These are phyloP conservation scores for Trichoderma endophyticum DNA, from an alignment of 2,329 filamentous ascomycete species.

Conservation along the genomic window DNA sequence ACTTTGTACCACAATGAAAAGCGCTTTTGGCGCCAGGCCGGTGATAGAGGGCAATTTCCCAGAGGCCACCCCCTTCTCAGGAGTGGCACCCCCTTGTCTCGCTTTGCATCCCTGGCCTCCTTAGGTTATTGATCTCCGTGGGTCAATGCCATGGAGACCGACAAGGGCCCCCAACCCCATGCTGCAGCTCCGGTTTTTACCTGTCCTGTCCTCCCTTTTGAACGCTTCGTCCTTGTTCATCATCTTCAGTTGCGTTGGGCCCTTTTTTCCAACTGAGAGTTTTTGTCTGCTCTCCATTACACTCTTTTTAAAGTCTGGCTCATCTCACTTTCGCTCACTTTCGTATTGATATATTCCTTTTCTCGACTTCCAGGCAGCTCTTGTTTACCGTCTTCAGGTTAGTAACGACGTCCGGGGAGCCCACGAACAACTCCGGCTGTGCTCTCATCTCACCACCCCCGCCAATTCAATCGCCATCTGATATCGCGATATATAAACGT, in stretches of 20 bases:
- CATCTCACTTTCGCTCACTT: slow-evolving; percentile 21
- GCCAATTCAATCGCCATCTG: neutral
- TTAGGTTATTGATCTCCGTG: slow-evolving; percentile 14
- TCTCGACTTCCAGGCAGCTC: neutral
- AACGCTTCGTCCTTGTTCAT: slow-evolving; percentile 25
- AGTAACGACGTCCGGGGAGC: neutral
- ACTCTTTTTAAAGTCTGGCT: slow-evolving; percentile 44
- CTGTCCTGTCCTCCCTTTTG: slow-evolving; percentile 19
- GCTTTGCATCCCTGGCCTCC: slow-evolving; percentile 16
- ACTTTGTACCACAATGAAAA: neutral
- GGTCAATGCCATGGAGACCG: slow-evolving; percentile 16
- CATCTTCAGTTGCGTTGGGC: slow-evolving; percentile 33
- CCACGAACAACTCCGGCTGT: neutral
- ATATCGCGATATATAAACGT: neutral
- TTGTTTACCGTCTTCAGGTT: neutral
- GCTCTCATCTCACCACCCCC: neutral
- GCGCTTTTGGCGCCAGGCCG: slow-evolving; percentile 12
- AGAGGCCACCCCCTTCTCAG: slow-evolving; percentile 16
- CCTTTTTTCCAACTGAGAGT: slow-evolving; percentile 51
- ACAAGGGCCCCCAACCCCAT: slow-evolving; percentile 6
- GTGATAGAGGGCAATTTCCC: slow-evolving; percentile 10
- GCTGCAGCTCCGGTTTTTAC: slow-evolving; percentile 14
- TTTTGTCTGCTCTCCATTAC: slow-evolving; percentile 49
- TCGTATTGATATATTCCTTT: neutral
- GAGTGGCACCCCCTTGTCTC: slow-evolving; percentile 18